A percentile compares a stretch with the other conserved stretches of the same genome.
Conservation (phyloP, 169 alveolate genomes). For the Plasmodium malariae region DNA sequence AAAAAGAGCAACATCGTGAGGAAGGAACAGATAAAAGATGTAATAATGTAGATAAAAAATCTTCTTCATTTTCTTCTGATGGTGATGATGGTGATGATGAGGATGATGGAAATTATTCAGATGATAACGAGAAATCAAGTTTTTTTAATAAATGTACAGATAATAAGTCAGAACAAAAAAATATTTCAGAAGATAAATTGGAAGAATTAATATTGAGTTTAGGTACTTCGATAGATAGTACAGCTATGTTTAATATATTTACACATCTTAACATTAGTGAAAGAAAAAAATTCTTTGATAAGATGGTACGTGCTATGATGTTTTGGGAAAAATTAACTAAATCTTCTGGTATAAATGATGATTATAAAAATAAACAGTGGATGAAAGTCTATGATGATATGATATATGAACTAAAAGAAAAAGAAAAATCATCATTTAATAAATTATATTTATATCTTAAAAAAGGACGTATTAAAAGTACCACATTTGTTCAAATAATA, state of each 20-base stretch:
- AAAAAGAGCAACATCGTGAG: too few relatives aligned
- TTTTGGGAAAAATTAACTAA: neutral
- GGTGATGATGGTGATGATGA: too few relatives aligned
- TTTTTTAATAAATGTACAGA: too few relatives aligned
- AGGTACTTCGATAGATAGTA: neutral
- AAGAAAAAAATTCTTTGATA: neutral
- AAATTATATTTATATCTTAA: neutral
- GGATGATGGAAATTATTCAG: too few relatives aligned
- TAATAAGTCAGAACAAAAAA: too few relatives aligned
- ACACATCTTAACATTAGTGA: neutral
- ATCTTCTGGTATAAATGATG: neutral
- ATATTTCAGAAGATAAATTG: too few relatives aligned
- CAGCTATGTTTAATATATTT: neutral
- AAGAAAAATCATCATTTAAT: neutral
- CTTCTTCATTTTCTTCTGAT: too few relatives aligned
- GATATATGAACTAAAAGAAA: neutral
- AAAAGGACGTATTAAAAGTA: neutral
- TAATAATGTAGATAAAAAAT: too few relatives aligned
- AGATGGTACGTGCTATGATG: neutral
- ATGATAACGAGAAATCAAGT: too few relatives aligned
- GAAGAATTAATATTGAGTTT: too few relatives aligned
- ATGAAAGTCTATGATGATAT: neutral
- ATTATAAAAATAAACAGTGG: conserved; percentile 11
- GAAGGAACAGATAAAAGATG: too few relatives aligned
- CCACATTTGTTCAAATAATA: neutral